Conservation (phyloP, 2,329 filamentous ascomycete species). For the Intubia oerlemansii region DNA sequence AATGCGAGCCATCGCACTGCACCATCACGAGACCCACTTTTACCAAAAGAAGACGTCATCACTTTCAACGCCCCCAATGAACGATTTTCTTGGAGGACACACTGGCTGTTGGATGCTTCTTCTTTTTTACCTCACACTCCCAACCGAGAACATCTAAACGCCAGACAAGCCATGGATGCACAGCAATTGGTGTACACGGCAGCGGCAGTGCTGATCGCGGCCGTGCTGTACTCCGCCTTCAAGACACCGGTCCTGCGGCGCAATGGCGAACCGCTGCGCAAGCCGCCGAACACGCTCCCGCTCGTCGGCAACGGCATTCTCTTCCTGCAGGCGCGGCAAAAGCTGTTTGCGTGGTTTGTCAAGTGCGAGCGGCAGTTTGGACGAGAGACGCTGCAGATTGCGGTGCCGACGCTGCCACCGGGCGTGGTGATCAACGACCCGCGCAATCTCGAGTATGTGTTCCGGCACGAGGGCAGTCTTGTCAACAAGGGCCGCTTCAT, state of each 20-base stretch:
- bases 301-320: conserved; percentile 38
- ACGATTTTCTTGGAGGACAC: too few relatives aligned
- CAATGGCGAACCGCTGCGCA: conserved; percentile 11
- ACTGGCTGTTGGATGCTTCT: too few relatives aligned
- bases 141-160: too few relatives aligned
- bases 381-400: conserved; percentile 38
- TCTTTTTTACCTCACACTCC: too few relatives aligned
- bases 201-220: conserved; percentile 3
- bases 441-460: conserved; percentile 37
- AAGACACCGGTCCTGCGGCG: conserved; percentile 7
- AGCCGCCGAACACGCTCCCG: conserved; percentile 28
- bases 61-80: too few relatives aligned
- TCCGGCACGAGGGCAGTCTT: conserved; percentile 31
- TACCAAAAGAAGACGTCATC: too few relatives aligned
- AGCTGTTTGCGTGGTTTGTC: conserved; percentile 40
- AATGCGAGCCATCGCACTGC: too few relatives aligned
- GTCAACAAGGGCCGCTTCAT: conserved; percentile 44
- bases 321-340: conserved; percentile 37
- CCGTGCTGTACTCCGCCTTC: conserved; percentile 3
- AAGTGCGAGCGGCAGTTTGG: conserved; percentile 33
- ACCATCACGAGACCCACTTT: too few relatives aligned
- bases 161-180: conserved; percentile 4
- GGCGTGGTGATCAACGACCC: conserved; percentile 43
- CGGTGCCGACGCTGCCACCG: conserved; percentile 38
- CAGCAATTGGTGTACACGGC: conserved; percentile 4